Conservation (phyloP, 176 grass and related monocot genomes). For the Avena atlantica region DNA sequence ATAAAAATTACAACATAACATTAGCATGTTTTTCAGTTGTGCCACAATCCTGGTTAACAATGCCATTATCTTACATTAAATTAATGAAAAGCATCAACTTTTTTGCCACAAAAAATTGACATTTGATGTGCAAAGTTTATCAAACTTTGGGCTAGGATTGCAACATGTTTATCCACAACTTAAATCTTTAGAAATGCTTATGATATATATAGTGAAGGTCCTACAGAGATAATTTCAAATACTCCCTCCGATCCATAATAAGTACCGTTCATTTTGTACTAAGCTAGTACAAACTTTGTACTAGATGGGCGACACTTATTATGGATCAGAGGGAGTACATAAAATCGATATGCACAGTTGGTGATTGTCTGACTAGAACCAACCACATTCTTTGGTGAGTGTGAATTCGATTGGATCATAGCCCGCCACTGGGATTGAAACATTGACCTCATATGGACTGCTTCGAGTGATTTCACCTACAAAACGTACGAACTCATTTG, state of each 20-base stretch:
- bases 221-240: neutral
- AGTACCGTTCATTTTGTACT: no score
- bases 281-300: no score
- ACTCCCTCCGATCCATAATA: no score
- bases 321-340: no score
- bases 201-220: neutral
- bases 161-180: constrained; percentile 9
- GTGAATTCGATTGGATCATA: constrained; percentile 91
- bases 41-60: neutral
- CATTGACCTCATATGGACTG: constrained; percentile 70
- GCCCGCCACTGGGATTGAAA: constrained; percentile 73
- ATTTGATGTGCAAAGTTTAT: constrained; percentile 10
- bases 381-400: constrained; percentile 86
- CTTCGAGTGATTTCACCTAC: constrained; percentile 72
- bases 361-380: constrained; percentile 54
- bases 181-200: neutral
- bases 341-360: constrained; percentile 3
- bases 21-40: constrained; percentile 8
- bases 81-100: constrained; percentile 7
- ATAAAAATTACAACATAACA: neutral
- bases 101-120: constrained; percentile 16
- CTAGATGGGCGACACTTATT: no score
- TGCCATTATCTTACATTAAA: constrained; percentile 24
- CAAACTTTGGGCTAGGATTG: neutral
- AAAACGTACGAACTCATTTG: constrained; percentile 39